Base-by-base conservation (phyloP, 2,329 filamentous ascomycete genomes). In the Botrytis fragariae region DNA sequence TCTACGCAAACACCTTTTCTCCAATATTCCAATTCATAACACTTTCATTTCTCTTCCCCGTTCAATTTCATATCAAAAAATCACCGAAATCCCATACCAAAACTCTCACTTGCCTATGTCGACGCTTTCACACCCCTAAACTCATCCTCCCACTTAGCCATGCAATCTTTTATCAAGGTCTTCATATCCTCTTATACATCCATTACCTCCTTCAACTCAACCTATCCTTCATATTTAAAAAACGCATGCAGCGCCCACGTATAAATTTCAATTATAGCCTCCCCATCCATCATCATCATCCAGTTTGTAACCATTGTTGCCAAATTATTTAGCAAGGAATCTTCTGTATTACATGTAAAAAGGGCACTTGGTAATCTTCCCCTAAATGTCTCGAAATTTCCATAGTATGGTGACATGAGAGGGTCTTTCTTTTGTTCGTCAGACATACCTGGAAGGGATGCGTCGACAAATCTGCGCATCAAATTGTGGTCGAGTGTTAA, bases 231-330 rank as follows among this genome's bases (percentile, higher is more conserved):
- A 79, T 77, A 8, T 54, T 54, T 63, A 67, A 79, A 84, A 75
- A 87, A 89, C 0, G 84, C 86, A 82, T 89, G 88, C 29, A 86
- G 82, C 14, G 84, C 86, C 0, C 87, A 87, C n/a, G 84, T 84
- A 77, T 84, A 87, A 25, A 89, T 81, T 80, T 86, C 89, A 4
- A 88, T 80, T 4, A 87, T 80, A 0, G 83, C 82, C 78, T 87
- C 85, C 8, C 83, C 84, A 3, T 86, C 86, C 75, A 81, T 83
- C 79, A 86, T 83, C 79, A 86, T 85, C 77, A 80, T 78, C 87
- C 87, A 89, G 80, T 87, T 88, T 2, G 82, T 80, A 6, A 82
- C 82, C 87, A 90, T 89, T 0, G 87, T 76, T 70, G 89, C 76
- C 16, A 83, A 83, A 78, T 90, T 87, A 76, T 86, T 83, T 0